These are phyloP conservation scores for Elongisporangium undulatum DNA, from an alignment of 352 stramenopile species.

Conservation along the genomic window DNA sequence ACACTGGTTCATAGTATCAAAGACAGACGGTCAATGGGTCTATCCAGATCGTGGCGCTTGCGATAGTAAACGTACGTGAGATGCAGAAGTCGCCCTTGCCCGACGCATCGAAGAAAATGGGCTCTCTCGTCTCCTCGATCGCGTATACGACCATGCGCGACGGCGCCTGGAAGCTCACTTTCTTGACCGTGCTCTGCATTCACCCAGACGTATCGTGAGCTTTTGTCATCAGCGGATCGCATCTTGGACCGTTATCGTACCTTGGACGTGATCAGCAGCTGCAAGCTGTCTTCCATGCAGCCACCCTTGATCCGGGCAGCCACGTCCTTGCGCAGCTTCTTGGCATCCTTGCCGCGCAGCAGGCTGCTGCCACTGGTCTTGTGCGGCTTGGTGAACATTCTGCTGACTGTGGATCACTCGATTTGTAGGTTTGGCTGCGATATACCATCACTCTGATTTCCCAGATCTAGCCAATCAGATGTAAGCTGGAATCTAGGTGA, in stretches of 20 bases:
- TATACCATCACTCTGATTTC: too few species aligned
- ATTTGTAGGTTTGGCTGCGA: too few species aligned
- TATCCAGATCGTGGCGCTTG: neutral
- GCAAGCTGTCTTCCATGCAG: slow-evolving; percentile 32
- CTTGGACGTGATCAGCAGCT: slow-evolving; percentile 43
- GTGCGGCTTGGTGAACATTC: slow-evolving; percentile 77
- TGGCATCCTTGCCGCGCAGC: slow-evolving; percentile 84
- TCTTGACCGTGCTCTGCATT: slow-evolving; percentile 44
- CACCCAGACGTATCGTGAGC: neutral
- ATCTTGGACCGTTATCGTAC: slow-evolving; percentile 3
- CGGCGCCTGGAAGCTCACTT: slow-evolving; percentile 73
- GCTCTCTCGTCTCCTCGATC: slow-evolving; percentile 49
- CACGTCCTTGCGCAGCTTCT: slow-evolving; percentile 77
- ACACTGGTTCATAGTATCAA: slow-evolving; percentile 23
- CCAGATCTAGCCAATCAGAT: too few species aligned
- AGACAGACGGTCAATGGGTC: neutral
- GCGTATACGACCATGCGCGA: slow-evolving; percentile 71
- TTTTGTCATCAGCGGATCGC: too few species aligned
- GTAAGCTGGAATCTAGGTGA: too few species aligned
- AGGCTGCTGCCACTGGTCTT: slow-evolving; percentile 77
- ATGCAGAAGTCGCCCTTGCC: slow-evolving; percentile 67
- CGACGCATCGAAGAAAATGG: slow-evolving; percentile 65
- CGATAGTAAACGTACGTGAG: slow-evolving; percentile 9
- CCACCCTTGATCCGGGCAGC: slow-evolving; percentile 22
- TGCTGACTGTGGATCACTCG: slow-evolving; percentile 8